Evolutionary conservation across 495 filamentous ascomycete genomes (phyloP).

Genomic region (Neurospora tetraspora): DNA sequence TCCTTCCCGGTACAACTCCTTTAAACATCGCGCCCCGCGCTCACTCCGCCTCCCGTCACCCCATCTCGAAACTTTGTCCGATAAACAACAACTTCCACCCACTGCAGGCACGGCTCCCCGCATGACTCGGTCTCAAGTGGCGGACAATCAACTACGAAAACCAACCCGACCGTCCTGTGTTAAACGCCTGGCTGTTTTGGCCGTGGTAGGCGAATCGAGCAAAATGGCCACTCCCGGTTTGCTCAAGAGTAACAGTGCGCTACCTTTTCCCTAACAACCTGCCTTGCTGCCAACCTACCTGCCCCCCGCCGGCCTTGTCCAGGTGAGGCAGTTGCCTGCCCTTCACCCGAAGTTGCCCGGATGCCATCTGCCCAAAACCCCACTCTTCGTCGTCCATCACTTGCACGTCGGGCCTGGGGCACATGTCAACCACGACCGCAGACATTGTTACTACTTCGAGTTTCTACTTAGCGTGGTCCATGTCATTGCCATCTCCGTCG

Average conservation of each 20-base stretch:
- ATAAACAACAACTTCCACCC: not conserved
- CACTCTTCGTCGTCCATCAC: not conserved
- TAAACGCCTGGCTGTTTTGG: not conserved
- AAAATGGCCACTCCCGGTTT: not conserved
- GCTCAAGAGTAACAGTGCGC: not conserved
- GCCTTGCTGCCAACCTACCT: not conserved
- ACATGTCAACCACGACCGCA: not conserved
- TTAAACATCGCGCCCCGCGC: not conserved
- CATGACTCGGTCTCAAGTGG: not conserved
- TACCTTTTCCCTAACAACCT: not conserved
- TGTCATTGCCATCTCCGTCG: conserved; percentile 4
- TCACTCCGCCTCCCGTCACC: not conserved
- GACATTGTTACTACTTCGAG: not conserved
- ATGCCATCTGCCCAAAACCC: not conserved
- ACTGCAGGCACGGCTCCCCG: not conserved
- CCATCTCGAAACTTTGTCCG: not conserved
- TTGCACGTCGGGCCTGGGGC: not conserved
- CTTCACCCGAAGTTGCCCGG: not conserved
- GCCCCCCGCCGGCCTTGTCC: not conserved
- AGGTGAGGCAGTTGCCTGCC: not conserved
- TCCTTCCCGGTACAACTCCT: not conserved
- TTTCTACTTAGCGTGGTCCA: not conserved
- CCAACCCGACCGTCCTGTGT: not conserved
- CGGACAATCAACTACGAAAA: not conserved
- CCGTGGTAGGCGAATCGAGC: not conserved